phyloP scores from a whole-genome alignment of 2,329 filamentous ascomycete genomes.

The Venturia effusa region DNA sequence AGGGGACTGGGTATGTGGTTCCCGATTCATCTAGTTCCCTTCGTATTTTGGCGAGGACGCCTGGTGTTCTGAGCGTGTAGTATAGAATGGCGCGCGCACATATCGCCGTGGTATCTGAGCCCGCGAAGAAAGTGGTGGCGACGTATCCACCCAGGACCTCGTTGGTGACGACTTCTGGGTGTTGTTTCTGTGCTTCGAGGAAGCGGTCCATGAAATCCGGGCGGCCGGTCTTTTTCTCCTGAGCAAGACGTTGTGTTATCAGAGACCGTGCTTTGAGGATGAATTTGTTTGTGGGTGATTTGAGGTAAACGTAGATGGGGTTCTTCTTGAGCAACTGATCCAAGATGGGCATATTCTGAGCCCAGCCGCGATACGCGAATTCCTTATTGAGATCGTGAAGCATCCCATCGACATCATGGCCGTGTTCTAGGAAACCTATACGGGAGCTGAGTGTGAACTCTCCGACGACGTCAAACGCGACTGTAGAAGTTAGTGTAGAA shows the following conservation, averaged over 20 bases:
- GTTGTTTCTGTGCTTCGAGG: slow-evolving; percentile 25
- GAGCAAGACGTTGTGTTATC: slow-evolving; percentile 36
- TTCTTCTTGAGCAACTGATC: slow-evolving; percentile 27
- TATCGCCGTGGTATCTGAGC: slow-evolving; percentile 4
- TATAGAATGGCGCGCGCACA: slow-evolving; percentile 6
- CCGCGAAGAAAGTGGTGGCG: not conserved
- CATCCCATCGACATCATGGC: slow-evolving; percentile 41
- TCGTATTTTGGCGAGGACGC: slow-evolving; percentile 3
- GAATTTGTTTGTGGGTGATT: slow-evolving; percentile 1
- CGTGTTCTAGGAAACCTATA: slow-evolving; percentile 45
- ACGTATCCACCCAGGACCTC: slow-evolving; percentile 38
- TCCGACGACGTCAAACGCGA: slow-evolving; percentile 46
- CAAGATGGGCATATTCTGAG: slow-evolving; percentile 44
- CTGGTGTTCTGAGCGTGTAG: slow-evolving; percentile 5
- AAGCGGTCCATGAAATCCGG: slow-evolving; percentile 45
- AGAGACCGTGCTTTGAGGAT: slow-evolving; percentile 34
- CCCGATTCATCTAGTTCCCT: slow-evolving; percentile 4
- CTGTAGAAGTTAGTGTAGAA: not conserved
- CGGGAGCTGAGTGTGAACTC: slow-evolving; percentile 46
- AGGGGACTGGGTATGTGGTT: slow-evolving; percentile 17
- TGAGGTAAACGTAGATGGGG: not conserved
- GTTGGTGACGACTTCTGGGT: slow-evolving; percentile 41
- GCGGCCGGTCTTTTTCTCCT: slow-evolving; percentile 32
- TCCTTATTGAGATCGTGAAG: slow-evolving; percentile 40
- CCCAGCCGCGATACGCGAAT: slow-evolving; percentile 15